Percentiles rank a stretch among this genome's conserved stretches.
Evolutionary conservation across 2,329 filamentous ascomycete genomes (phyloP).

Genomic region (Cladophialophora chaetospira): DNA sequence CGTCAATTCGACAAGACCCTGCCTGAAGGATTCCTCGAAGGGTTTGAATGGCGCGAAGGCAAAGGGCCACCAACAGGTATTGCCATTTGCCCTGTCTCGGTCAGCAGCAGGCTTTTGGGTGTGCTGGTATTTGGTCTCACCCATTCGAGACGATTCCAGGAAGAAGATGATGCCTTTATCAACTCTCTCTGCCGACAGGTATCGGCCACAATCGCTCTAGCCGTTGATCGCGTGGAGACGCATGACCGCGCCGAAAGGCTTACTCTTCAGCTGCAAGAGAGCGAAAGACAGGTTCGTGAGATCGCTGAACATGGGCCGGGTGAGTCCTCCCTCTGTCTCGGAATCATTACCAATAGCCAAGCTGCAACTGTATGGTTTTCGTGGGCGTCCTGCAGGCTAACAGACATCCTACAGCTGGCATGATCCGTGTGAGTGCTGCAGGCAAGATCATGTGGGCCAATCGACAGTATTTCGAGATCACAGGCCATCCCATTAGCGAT

Average conservation of each 20-base stretch:
- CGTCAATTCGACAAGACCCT: conserved; percentile 20
- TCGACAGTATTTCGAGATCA: conserved; percentile 29
- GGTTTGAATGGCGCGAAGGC: conserved; percentile 25
- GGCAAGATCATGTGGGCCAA: conserved; percentile 28
- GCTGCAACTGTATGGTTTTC: too few relatives aligned
- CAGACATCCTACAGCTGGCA: background rate
- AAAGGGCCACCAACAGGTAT: conserved; percentile 18
- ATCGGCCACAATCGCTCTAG: conserved; percentile 22
- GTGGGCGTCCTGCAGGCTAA: too few relatives aligned
- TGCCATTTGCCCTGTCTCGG: conserved; percentile 25
- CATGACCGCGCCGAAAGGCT: conserved; percentile 22
- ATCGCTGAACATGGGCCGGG: conserved; percentile 24
- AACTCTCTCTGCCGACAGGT: conserved; percentile 22
- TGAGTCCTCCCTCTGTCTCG: conserved; percentile 4
- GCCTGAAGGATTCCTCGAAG: conserved; percentile 18
- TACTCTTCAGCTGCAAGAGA: conserved; percentile 23
- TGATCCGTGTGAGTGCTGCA: conserved; percentile 10
- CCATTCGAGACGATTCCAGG: conserved; percentile 21
- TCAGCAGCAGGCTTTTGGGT: conserved; percentile 23
- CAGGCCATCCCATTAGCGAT: conserved; percentile 22
- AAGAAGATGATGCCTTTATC: conserved; percentile 25
- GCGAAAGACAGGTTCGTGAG: conserved; percentile 22
- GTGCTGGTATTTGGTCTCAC: conserved; percentile 28
- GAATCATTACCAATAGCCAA: too few relatives aligned
- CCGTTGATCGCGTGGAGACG: conserved; percentile 23